Conservation (phyloP, 768 basidiomycete species). For the Trametes maxima region DNA sequence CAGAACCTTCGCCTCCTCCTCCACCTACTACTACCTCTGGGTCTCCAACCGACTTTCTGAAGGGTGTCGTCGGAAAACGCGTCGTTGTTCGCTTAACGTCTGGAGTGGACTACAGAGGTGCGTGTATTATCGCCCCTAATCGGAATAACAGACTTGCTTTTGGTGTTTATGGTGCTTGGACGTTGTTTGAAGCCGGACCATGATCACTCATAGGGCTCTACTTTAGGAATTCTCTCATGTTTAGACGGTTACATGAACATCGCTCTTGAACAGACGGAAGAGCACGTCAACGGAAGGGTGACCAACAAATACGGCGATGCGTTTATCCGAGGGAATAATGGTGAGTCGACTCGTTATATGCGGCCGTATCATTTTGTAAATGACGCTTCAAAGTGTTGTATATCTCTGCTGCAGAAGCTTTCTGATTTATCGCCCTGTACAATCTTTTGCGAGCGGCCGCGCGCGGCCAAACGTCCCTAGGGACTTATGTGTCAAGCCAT, state of each 20-base stretch:
- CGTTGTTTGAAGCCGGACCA: not conserved
- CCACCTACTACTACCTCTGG: constrained; percentile 54
- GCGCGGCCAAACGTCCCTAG: too few relatives aligned
- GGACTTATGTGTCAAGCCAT: too few relatives aligned
- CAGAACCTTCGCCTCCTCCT: constrained; percentile 44
- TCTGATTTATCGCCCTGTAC: constrained; percentile 9
- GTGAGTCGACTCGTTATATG: constrained; percentile 42
- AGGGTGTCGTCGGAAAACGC: constrained; percentile 93
- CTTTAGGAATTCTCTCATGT: constrained; percentile 85
- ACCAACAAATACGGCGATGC: constrained; percentile 94
- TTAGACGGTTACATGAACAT: constrained; percentile 99
- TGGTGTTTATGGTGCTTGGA: too few relatives aligned
- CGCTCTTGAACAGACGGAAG: constrained; percentile 95
- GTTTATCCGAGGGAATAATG: constrained; percentile 94
- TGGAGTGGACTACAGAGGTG: constrained; percentile 93
- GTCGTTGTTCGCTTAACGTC: constrained; percentile 91
- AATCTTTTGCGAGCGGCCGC: not conserved
- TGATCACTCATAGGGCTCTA: constrained; percentile 1
- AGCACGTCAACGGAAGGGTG: constrained; percentile 84
- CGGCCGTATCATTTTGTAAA: too few relatives aligned
- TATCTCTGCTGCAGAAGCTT: constrained; percentile 33
- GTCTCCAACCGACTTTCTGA: constrained; percentile 90
- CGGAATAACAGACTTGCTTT: too few relatives aligned
- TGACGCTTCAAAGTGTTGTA: constrained; percentile 27
- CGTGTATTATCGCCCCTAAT: not conserved